A percentile compares a stretch with the other conserved stretches of the same genome.
Evolutionary conservation across 2,329 filamentous ascomycete species (phyloP).

Genomic region (Arthrinium phaeospermum): DNA sequence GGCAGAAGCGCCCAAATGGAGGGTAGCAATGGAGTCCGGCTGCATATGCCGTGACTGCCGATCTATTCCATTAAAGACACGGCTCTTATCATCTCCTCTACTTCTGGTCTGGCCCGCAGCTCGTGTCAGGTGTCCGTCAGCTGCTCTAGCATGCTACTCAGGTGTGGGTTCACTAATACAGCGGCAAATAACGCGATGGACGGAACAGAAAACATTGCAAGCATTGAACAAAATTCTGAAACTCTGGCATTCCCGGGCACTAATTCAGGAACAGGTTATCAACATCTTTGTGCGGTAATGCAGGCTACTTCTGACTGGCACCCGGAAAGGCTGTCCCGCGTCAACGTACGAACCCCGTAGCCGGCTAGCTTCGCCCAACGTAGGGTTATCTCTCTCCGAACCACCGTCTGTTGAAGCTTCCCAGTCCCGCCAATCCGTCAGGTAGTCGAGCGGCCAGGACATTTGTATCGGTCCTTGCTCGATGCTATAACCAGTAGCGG

Average conservation of each 20-base stretch:
- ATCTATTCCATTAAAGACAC: not conserved
- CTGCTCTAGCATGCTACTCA: not conserved
- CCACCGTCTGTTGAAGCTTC: not conserved
- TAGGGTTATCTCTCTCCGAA: not conserved
- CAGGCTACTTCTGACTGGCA: not conserved
- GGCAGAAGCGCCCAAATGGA: not conserved
- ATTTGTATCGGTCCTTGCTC: not conserved
- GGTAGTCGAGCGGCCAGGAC: not conserved
- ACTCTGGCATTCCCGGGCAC: not conserved
- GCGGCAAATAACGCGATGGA: not conserved
- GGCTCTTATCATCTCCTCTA: not conserved
- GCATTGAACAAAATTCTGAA: not conserved
- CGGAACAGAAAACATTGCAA: not conserved
- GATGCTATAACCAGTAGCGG: not conserved
- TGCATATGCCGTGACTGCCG: not conserved
- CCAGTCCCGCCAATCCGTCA: not conserved
- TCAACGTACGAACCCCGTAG: not conserved
- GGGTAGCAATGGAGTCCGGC: not conserved
- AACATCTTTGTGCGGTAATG: not conserved
- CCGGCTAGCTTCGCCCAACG: not conserved
- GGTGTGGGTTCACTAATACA: not conserved
- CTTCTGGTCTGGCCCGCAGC: not conserved
- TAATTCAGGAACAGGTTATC: not conserved
- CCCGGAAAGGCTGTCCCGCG: not conserved
- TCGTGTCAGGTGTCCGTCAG: not conserved